Percentiles rank a stretch among this genome's conserved stretches.
Conservation (phyloP, 2,329 filamentous ascomycete genomes). For the Alternaria panax region DNA sequence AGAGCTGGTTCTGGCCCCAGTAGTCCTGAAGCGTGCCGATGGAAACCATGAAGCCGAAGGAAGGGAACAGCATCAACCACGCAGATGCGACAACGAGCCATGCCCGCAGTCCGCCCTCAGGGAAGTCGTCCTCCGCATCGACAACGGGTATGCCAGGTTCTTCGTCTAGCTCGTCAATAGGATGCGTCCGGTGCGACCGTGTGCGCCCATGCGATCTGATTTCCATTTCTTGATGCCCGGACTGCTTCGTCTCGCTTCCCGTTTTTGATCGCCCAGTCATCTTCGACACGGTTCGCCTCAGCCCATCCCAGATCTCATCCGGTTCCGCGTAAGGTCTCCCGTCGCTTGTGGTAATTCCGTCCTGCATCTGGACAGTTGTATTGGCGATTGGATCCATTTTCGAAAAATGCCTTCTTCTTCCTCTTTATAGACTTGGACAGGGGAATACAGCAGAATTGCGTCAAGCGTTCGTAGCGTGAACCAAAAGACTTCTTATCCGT, state of each 20-base stretch:
- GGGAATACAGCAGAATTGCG: background rate
- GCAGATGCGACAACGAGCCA: constrained; percentile 52
- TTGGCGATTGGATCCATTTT: constrained; percentile 42
- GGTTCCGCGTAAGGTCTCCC: constrained; percentile 15
- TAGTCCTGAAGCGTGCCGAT: constrained; percentile 83
- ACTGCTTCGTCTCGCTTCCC: constrained; percentile 23
- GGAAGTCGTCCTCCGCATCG: constrained; percentile 42
- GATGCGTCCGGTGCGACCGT: constrained; percentile 16
- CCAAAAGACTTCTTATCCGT: background rate
- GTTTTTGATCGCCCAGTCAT: constrained; percentile 30
- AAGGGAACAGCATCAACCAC: constrained; percentile 42
- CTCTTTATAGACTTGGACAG: background rate
- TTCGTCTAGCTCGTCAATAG: constrained; percentile 12
- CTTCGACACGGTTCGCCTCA: constrained; percentile 28
- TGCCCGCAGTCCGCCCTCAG: constrained; percentile 50
- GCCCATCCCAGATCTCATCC: constrained; percentile 30
- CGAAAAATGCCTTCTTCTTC: background rate
- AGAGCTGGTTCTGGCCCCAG: constrained; percentile 74
- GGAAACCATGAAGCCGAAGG: constrained; percentile 52
- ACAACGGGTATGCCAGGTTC: constrained; percentile 22
- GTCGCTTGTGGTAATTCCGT: constrained; percentile 20
- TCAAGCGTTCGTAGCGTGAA: constrained; percentile 1
- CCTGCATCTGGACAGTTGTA: constrained; percentile 34
- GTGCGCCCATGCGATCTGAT: constrained; percentile 9
- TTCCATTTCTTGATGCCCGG: constrained; percentile 18